phyloP scores from a whole-genome alignment of 1,139 yeast species.

The Lodderomyces pseudojiufengensis region DNA sequence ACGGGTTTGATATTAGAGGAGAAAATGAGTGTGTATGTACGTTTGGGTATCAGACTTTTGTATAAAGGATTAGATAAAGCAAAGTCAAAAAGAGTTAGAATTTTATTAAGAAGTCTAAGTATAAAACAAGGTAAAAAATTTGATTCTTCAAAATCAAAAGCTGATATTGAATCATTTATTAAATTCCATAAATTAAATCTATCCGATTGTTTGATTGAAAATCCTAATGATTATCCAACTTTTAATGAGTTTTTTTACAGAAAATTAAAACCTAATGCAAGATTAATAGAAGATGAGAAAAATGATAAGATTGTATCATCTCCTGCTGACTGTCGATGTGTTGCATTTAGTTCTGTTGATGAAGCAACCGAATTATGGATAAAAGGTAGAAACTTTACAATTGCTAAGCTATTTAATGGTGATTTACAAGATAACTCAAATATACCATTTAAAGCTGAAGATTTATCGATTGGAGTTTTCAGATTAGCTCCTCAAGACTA shows the following conservation, averaged over 20 bases:
- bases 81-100: conserved; percentile 52
- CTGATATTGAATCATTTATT: conserved; percentile 72
- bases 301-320: conserved; percentile 56
- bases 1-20: conserved; percentile 89
- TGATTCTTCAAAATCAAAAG: conserved; percentile 63
- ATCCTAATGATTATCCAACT: conserved; percentile 51
- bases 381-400: conserved; percentile 76
- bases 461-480: conserved; percentile 72
- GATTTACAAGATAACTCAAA: conserved; percentile 50
- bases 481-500: conserved; percentile 96
- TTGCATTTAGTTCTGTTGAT: conserved; percentile 60
- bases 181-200: conserved; percentile 76
- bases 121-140: conserved; percentile 81
- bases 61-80: conserved; percentile 70
- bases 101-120: conserved; percentile 60
- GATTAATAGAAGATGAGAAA: conserved; percentile 61
- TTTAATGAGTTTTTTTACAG: conserved; percentile 91
- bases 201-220: conserved; percentile 57
- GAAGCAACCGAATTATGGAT: conserved; percentile 82
- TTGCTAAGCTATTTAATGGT: conserved; percentile 60
- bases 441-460: conserved; percentile 26
- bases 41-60: conserved; percentile 79
- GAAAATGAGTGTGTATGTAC: conserved; percentile 84
- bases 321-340: conserved; percentile 87
- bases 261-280: conserved; percentile 63